Percentiles rank a stretch among this genome's conserved stretches.
Evolutionary conservation across 176 grass and related monocot genomes (phyloP).

Genomic region (Ampelocalamus luodianensis): DNA sequence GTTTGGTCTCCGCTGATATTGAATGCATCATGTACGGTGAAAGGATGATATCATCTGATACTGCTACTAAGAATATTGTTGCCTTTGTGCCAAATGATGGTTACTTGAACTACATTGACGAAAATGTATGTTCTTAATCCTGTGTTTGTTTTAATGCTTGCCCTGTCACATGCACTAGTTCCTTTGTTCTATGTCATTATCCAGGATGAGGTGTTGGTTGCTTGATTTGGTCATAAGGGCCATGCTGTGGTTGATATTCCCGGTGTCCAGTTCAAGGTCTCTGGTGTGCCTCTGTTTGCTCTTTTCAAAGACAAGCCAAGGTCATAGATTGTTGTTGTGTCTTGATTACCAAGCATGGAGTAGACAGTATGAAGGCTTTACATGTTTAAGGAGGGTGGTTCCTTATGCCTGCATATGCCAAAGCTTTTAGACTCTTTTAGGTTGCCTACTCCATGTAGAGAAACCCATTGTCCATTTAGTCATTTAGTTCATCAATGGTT

Average conservation of each 20-base stretch:
- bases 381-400: slow-evolving; percentile 43
- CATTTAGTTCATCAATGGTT: no score
- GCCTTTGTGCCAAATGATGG: no score
- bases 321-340: slow-evolving; percentile 43
- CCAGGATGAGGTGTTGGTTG: slow-evolving; percentile 71
- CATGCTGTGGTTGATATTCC: slow-evolving; percentile 76
- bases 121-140: slow-evolving; percentile 41
- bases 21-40: no score
- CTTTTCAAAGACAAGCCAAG: slow-evolving; percentile 70
- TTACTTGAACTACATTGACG: slow-evolving; percentile 65
- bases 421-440: no score
- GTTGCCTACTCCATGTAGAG: no score
- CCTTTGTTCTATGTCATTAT: neutral
- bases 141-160: neutral
- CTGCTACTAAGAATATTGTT: no score
- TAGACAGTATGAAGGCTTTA: slow-evolving; percentile 26
- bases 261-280: slow-evolving; percentile 71
- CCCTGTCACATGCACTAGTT: neutral
- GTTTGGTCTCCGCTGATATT: no score
- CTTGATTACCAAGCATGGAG: slow-evolving; percentile 20
- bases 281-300: slow-evolving; percentile 64
- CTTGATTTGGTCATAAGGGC: slow-evolving; percentile 66
- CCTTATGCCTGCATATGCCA: no score
- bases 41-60: no score
- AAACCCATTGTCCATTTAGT: no score